phyloP scores from a whole-genome alignment of 2,329 filamentous ascomycete genomes.

The Chaetomiaceae sp. region DNA sequence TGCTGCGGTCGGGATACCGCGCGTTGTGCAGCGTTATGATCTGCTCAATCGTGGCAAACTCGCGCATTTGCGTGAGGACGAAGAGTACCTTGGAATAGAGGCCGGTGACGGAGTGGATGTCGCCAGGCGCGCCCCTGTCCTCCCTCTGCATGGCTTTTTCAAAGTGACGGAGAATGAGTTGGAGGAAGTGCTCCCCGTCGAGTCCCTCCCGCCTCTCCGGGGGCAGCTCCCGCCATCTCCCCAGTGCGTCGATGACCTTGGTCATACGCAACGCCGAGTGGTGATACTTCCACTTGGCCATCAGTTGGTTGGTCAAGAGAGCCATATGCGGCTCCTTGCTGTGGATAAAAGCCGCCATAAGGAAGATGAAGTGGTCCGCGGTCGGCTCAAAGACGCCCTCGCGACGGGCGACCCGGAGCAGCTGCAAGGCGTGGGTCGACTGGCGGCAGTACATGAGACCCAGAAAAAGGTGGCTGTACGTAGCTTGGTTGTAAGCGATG shows the following conservation, averaged over 20 bases:
- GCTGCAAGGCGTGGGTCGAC: slow-evolving; percentile 42
- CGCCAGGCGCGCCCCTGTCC: slow-evolving; percentile 7
- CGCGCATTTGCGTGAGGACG: slow-evolving; percentile 36
- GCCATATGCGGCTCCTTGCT: slow-evolving; percentile 39
- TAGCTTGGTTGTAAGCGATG: slow-evolving; percentile 44
- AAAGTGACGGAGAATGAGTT: slow-evolving; percentile 32
- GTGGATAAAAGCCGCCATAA: slow-evolving; percentile 47
- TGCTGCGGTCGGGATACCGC: slow-evolving; percentile 35
- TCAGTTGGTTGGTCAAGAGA: slow-evolving; percentile 36
- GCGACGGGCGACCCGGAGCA: slow-evolving; percentile 40
- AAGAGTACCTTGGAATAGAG: slow-evolving; percentile 38
- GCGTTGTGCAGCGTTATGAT: slow-evolving; percentile 44
- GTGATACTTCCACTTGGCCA: slow-evolving; percentile 37
- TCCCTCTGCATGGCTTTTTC: slow-evolving; percentile 26
- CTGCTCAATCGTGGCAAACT: slow-evolving; percentile 34
- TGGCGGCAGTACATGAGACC: slow-evolving; percentile 45
- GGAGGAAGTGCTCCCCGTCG: slow-evolving; percentile 26
- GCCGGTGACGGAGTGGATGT: slow-evolving; percentile 22
- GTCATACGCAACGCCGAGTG: slow-evolving; percentile 39
- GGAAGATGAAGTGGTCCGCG: slow-evolving; percentile 44
- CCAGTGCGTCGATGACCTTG: slow-evolving; percentile 37
- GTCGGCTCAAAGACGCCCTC: slow-evolving; percentile 41
- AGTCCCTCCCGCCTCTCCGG: slow-evolving; percentile 13
- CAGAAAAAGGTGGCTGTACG: slow-evolving; percentile 44
- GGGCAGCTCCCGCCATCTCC: slow-evolving; percentile 30